Base-by-base conservation (phyloP, 768 basidiomycete genomes). In the Pleurotus djamor region DNA sequence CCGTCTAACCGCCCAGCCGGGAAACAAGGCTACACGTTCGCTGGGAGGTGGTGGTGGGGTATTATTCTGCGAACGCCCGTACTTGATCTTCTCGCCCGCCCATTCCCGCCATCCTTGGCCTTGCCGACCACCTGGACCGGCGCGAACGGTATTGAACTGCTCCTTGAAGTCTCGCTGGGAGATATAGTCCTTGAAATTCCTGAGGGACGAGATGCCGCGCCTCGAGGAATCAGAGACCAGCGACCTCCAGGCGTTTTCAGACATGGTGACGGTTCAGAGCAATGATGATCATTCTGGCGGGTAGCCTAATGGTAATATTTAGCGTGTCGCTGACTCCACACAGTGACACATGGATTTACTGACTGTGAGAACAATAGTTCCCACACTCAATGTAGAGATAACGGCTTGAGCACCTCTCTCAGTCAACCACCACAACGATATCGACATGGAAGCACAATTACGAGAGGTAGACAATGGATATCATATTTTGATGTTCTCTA, bases 1-100 rank as follows among this genome's bases (percentile, higher is more conserved):
- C 33, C 82, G 72, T 54, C 83, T 76, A 5, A 82, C 79, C 2
- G 91, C 92, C 90, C 91, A 94, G 2, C 92, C 91, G 4, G 92
- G 92, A 72, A 94, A 93, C 21, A 92, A 66, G 14, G 79, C 75
- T 3, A 89, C 66, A 43, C 76, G 76, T 63, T 89, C 86, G 14
- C 67, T 57, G 50, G 63, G 63, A 21, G 45, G n/a, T 16, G 49
- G 50, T 34, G 33, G 63, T 4, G 57, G 48, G 41, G 49, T 64
- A 33, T 66, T 62, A 36, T 51, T 55, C 10, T 52, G 48, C 12
- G 62, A 57, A 52, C 69, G 63, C 52, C 67, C 67, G 10, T 70
- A 70, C 51, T 67, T 74, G 0, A 85, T 75, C 67, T 81, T 88
- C 71, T 85, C 78, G 3, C 82, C 79, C 4, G 87, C 85, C 87